These are phyloP conservation scores for Ambrosiella beaveri DNA, from an alignment of 2,329 filamentous ascomycete genomes.

Conservation along the genomic window DNA sequence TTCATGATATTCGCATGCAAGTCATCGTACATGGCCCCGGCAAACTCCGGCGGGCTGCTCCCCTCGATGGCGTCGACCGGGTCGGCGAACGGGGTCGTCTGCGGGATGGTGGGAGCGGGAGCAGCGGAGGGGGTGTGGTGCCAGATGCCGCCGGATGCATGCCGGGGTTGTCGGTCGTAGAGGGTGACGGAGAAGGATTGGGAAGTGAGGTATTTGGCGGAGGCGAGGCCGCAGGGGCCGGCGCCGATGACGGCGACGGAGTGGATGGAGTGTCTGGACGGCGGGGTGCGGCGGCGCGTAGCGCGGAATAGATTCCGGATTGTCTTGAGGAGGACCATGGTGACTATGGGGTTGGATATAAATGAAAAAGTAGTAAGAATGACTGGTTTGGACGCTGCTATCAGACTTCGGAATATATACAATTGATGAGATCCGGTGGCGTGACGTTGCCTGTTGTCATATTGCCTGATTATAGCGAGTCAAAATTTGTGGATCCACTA, in stretches of 20 bases:
- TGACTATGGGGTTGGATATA: not conserved
- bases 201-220: conserved; percentile 63
- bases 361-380: not conserved
- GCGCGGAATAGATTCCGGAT: not conserved
- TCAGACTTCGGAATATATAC: no score
- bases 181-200: conserved; percentile 58
- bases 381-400: no score
- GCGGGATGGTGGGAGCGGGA: conserved; percentile 41
- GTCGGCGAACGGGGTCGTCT: conserved; percentile 48
- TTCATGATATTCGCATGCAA: conserved; percentile 80
- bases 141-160: conserved; percentile 62
- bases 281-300: not conserved
- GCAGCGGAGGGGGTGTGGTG: conserved; percentile 45
- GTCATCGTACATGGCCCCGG: conserved; percentile 68
- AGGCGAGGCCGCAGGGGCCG: conserved; percentile 60
- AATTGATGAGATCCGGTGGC: not conserved
- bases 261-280: not conserved
- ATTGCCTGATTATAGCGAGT: not conserved
- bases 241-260: conserved; percentile 64
- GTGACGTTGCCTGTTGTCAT: not conserved
- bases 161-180: conserved; percentile 60
- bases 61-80: conserved; percentile 30
- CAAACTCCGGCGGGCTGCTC: conserved; percentile 39
- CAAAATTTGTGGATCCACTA: not conserved
- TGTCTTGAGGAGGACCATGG: not conserved